Base-by-base conservation (phyloP, 352 stramenopile genomes). In the Phytopythium kandeliae region DNA sequence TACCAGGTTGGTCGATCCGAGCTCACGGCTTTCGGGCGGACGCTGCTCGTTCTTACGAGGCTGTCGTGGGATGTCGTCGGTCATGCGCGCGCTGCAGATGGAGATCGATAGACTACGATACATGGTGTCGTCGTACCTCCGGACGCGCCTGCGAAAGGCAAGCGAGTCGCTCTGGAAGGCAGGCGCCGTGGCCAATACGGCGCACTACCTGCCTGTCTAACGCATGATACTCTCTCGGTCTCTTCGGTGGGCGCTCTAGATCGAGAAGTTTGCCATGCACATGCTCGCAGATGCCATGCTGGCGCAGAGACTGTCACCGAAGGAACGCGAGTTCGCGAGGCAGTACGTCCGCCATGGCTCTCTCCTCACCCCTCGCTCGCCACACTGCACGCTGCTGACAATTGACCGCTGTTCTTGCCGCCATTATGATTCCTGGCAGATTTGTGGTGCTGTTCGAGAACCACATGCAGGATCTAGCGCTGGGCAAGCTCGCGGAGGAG, bases 51-150 rank as follows among this genome's bases (percentile, higher is more conserved):
- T 43, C 30, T 52, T 19, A 28, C 19, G 19, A 4, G 3, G 2
- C 19, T 21, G n/a, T 15, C n/a, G n/a, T 44, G n/a, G 3, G 31
- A 16, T 35, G 31, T 10, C 31, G 28, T 5, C 10, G 28, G 28
- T 5, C 5, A 34, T 22, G 4, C n/a, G 31, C 43, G 34, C 37
- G 3, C 24, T 36, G 47, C 19, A 86, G 71, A 92, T 94, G 83
- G 83, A 94, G 58, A 94, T 94, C 62, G 83, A 94, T 38, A 80
- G 83, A 16, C 67, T 94, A 30, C 77, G 76, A 35, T 94, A 88
- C 65, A 89, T 89, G 72, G 67, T 94, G 4, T 71, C 83, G 33
- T 92, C 83, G 0, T 94, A 94, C 48, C 57, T 94, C 21, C 78
- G 83, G 33, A 87, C 79, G 15, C 77, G 83, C 5, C 66, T 94